These are phyloP conservation scores for Sporothrix inflata DNA, from an alignment of 2,329 filamentous ascomycete genomes.

Conservation along the genomic window DNA sequence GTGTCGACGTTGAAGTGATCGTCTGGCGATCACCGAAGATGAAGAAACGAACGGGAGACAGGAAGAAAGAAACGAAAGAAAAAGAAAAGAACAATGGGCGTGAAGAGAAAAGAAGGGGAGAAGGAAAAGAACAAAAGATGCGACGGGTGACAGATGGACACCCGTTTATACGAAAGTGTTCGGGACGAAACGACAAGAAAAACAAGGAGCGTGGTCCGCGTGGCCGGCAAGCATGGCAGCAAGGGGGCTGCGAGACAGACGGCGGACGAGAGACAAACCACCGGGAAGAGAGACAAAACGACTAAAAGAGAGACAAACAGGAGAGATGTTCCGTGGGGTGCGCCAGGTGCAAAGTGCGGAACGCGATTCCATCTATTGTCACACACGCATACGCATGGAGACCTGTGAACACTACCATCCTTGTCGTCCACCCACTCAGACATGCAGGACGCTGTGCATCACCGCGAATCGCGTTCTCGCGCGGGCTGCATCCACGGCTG, in stretches of 20 bases:
- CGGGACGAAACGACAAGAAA: not conserved
- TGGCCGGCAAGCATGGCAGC: slow-evolving; percentile 20
- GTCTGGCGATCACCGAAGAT: not conserved
- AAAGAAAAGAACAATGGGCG: not conserved
- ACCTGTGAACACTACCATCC: not conserved
- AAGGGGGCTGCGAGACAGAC: not conserved
- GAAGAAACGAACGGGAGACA: not conserved
- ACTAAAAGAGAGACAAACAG: not conserved
- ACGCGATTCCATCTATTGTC: not conserved
- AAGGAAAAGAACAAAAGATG: not conserved
- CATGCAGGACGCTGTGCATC: not conserved
- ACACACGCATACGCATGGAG: not conserved
- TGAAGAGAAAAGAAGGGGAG: not conserved
- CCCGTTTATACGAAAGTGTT: not conserved
- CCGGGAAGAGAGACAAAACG: slow-evolving; percentile 1
- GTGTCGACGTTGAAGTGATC: not conserved
- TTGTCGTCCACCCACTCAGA: not conserved
- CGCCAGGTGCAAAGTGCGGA: not conserved
- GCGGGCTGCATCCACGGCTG: not conserved
- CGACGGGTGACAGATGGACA: not conserved
- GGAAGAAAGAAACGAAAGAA: not conserved
- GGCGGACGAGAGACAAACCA: not conserved
- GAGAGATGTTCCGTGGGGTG: not conserved
- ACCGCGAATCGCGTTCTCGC: not conserved
- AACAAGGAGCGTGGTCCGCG: not conserved